Percentiles rank a stretch among this genome's conserved stretches.
These are phyloP conservation scores for Groenewaldozyma auringiensis DNA, from an alignment of 1,139 yeast genomes.

Conservation along the genomic window DNA sequence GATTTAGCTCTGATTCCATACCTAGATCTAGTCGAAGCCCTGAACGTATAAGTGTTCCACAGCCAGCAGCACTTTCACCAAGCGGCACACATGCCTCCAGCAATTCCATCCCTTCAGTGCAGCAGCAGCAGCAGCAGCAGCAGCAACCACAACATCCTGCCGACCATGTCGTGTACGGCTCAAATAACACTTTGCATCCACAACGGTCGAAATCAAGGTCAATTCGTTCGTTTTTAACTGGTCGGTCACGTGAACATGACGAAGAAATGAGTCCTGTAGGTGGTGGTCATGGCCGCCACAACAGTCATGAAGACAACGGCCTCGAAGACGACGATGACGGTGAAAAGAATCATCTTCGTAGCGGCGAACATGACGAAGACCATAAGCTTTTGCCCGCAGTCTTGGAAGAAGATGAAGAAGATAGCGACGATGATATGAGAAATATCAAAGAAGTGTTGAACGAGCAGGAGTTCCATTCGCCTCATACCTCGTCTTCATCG, in stretches of 20 bases:
- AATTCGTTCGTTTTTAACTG: conserved; percentile 6
- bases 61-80: not conserved
- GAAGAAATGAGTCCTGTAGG: conserved; percentile 1
- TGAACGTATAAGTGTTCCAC: not conserved
- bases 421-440: conserved; percentile 25
- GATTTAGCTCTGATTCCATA: too few relatives aligned
- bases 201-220: conserved; percentile 1
- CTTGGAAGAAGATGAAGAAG: conserved; percentile 10
- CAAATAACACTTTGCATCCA: not conserved
- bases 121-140: not conserved
- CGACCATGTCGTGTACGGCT: conserved; percentile 3
- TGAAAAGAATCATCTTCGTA: too few relatives aligned
- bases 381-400: conserved; percentile 5
- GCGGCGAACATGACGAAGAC: conserved; percentile 4
- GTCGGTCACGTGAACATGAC: not conserved
- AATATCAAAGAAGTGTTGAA: conserved; percentile 23
- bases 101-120: not conserved
- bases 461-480: conserved; percentile 12
- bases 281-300: conserved; percentile 17
- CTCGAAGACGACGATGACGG: conserved; percentile 3
- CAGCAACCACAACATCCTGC: not conserved
- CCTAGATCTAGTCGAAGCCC: not conserved
- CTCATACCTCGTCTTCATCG: conserved; percentile 9
- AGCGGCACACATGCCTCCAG: not conserved
- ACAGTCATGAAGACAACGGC: not conserved